phyloP scores from a whole-genome alignment of 257 asterid genomes.

The Linaria vulgaris region DNA sequence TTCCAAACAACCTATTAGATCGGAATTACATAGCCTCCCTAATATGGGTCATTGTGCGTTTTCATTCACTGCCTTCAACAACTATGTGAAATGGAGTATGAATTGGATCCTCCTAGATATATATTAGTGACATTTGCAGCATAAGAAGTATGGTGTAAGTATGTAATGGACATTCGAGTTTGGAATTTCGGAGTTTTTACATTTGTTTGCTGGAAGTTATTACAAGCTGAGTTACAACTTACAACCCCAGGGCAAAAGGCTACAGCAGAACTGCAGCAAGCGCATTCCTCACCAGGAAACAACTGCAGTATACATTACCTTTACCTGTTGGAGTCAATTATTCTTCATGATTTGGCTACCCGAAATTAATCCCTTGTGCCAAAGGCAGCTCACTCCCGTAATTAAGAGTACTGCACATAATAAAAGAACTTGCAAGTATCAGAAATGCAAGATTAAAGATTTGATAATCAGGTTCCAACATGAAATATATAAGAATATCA shows the following conservation, averaged over 20 bases:
- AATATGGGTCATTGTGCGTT: no score
- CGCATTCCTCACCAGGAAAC: background rate
- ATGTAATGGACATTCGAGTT: background rate
- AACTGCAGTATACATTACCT: no score
- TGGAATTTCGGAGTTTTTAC: background rate
- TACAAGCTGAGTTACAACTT: background rate
- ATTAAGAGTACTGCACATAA: conserved; percentile 64
- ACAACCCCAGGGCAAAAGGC: background rate
- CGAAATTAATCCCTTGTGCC: conserved; percentile 89
- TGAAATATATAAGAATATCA: background rate
- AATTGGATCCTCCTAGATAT: no score
- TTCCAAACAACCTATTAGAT: no score
- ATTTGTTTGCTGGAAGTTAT: background rate
- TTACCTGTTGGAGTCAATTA: conserved; percentile 12
- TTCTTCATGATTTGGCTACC: conserved; percentile 29
- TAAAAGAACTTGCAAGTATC: conserved; percentile 13
- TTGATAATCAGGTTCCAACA: background rate
- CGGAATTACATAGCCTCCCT: no score
- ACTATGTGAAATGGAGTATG: no score
- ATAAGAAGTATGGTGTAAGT: no score
- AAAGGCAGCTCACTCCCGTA: conserved; percentile 76
- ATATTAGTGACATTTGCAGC: no score
- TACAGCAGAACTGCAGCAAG: background rate
- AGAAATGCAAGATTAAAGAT: background rate
- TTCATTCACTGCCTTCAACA: no score